phyloP scores from a whole-genome alignment of 2,329 filamentous ascomycete species.

The Diplodia sapinea region DNA sequence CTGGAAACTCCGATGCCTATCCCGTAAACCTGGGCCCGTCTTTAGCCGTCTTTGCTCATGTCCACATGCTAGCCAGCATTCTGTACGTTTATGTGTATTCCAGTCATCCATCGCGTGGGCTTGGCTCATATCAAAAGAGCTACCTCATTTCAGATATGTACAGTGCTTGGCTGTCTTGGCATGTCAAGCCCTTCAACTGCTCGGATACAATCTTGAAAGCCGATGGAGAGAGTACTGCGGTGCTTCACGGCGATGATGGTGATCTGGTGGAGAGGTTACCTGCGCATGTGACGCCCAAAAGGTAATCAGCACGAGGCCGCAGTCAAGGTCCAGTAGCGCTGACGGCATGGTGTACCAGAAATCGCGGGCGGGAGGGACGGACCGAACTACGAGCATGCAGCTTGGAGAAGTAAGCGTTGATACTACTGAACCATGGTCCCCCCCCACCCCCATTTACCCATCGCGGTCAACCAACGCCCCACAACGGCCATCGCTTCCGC shows the following conservation, averaged over 20 bases:
- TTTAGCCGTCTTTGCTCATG: not conserved
- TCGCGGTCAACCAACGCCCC: not conserved
- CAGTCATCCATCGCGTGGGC: not conserved
- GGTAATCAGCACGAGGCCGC: not conserved
- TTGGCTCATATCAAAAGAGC: not conserved
- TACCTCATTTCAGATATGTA: not conserved
- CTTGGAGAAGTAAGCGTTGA: not conserved
- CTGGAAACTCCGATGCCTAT: constrained; percentile 18
- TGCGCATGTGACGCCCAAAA: not conserved
- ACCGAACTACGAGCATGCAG: not conserved
- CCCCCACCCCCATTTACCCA: not conserved
- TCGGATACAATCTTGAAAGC: too few relatives aligned
- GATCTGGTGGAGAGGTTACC: not conserved
- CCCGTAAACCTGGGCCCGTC: not conserved
- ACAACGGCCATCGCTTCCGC: not conserved
- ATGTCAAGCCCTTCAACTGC: too few relatives aligned
- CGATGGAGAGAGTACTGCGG: too few relatives aligned
- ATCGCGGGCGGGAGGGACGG: not conserved
- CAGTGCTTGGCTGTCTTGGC: not conserved
- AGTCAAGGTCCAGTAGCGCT: not conserved
- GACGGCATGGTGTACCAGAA: not conserved
- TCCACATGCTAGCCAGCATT: not conserved
- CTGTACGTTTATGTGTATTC: not conserved
- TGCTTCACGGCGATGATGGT: too few relatives aligned
- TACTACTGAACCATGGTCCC: constrained; percentile 6